Percentiles rank a stretch among this genome's conserved stretches.
Conservation (phyloP, 2,329 filamentous ascomycete genomes). For the Hypoxylon sp. region DNA sequence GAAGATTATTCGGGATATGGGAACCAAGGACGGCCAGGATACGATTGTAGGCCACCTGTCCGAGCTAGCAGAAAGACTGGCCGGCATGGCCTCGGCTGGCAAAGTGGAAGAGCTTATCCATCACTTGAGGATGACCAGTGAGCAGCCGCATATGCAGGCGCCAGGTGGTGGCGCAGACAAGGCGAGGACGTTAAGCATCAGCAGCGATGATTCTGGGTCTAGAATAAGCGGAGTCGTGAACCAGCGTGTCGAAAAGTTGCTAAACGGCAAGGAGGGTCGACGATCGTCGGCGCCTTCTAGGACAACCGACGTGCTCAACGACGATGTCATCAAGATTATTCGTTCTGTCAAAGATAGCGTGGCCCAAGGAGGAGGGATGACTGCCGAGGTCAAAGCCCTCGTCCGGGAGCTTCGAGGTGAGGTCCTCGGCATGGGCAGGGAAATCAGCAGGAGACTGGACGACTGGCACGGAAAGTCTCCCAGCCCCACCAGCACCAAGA, state of each 20-base stretch:
- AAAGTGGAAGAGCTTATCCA: slow-evolving; percentile 75
- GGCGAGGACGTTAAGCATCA: slow-evolving; percentile 53
- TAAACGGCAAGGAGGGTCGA: slow-evolving; percentile 53
- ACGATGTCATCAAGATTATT: slow-evolving; percentile 84
- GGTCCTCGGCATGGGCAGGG: slow-evolving; percentile 91
- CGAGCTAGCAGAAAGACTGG: slow-evolving; percentile 77
- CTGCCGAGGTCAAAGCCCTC: slow-evolving; percentile 88
- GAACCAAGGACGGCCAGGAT: slow-evolving; percentile 95
- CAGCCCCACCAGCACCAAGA: slow-evolving; percentile 48
- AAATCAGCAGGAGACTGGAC: slow-evolving; percentile 87
- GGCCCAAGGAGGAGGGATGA: slow-evolving; percentile 84
- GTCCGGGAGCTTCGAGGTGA: slow-evolving; percentile 91
- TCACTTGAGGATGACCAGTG: slow-evolving; percentile 61
- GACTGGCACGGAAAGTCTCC: slow-evolving; percentile 61
- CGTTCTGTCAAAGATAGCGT: slow-evolving; percentile 91
- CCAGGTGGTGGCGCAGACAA: slow-evolving; percentile 41
- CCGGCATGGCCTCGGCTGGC: slow-evolving; percentile 64
- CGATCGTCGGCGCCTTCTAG: slow-evolving; percentile 56
- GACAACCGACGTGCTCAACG: slow-evolving; percentile 67
- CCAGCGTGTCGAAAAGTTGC: slow-evolving; percentile 53
- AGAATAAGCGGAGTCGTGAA: slow-evolving; percentile 47
- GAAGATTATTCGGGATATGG: slow-evolving; percentile 95
- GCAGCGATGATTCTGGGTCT: slow-evolving; percentile 46
- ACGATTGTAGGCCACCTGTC: slow-evolving; percentile 71
- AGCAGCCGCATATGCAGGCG: slow-evolving; percentile 52